Conservation (phyloP, 2,329 filamentous ascomycete genomes). For the Colletotrichum plurivorum region DNA sequence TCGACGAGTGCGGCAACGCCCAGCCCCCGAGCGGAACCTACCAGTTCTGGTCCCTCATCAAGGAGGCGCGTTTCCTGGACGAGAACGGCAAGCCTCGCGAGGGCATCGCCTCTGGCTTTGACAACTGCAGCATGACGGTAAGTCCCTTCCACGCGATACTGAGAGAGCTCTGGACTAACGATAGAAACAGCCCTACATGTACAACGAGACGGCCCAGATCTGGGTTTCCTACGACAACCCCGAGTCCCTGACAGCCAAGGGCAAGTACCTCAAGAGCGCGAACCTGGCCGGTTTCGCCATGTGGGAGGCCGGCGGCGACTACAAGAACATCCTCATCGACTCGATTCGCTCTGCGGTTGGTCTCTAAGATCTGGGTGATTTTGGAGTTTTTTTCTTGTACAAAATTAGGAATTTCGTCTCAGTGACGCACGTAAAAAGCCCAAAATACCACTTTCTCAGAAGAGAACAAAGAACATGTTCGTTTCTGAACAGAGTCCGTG, state of each 20-base stretch:
- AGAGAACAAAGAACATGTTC: not conserved
- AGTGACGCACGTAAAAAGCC: not conserved
- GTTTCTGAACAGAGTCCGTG: too few species aligned
- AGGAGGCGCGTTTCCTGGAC: slow-evolving; percentile 34
- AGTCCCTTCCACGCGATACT: not conserved
- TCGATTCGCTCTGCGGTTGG: slow-evolving; percentile 33
- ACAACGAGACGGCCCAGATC: slow-evolving; percentile 30
- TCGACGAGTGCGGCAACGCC: slow-evolving; percentile 37
- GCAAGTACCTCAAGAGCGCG: slow-evolving; percentile 24
- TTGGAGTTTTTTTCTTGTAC: not conserved
- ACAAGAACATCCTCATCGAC: slow-evolving; percentile 34
- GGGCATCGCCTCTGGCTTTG: slow-evolving; percentile 25
- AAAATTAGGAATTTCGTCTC: slow-evolving; percentile 11
- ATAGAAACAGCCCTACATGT: slow-evolving; percentile 18
- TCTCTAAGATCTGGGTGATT: slow-evolving; percentile 2
- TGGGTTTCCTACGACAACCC: slow-evolving; percentile 39
- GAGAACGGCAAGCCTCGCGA: slow-evolving; percentile 27
- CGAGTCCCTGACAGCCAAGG: slow-evolving; percentile 29
- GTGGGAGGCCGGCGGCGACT: slow-evolving; percentile 35
- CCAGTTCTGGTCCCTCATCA: slow-evolving; percentile 33
- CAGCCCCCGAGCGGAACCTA: slow-evolving; percentile 31
- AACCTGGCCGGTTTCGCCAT: slow-evolving; percentile 33
- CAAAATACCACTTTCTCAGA: slow-evolving; percentile 11
- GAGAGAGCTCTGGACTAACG: not conserved
- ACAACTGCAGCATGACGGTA: slow-evolving; percentile 37